Base-by-base conservation (phyloP, 345 rosid genomes). In the Lepidium aucheri region DNA sequence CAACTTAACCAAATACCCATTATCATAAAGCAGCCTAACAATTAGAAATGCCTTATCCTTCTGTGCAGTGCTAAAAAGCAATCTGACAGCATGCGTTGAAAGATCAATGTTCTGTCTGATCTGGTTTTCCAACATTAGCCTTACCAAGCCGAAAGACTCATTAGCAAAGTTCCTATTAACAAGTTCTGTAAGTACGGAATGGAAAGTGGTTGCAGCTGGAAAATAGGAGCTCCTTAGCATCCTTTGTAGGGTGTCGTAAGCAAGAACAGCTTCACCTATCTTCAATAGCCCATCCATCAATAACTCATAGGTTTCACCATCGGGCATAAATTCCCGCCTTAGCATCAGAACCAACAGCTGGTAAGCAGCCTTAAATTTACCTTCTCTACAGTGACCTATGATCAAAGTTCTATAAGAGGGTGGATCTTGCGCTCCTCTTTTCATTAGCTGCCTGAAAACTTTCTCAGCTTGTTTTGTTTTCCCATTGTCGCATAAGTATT, bases 351-450 rank as follows among this genome's bases (percentile, higher is more conserved):
- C 81, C 78, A 86, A 72, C 36, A 91, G 80, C 68, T 83, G 80
- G 46, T 81, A 85, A 32, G 82, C 97, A 49, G 81, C 78, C 71
- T 75, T 74, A 53, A 73, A 80, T 18, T 74, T 58, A 40, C 88
- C 87, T 76, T 91, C 96, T 78, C 62, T 82, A 65, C 86, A 88
- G 68, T 85, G 87, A 46, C 97, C 97, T 63, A 55, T 75, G 66
- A 91, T 88, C 81, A 88, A 72, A 56, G 84, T 86, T 79, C 65
- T 74, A 74, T 77, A 88, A 52, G 86, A 80, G 56, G 77, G 51
- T 60, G 94, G 96, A 80, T 91, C 94, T 72, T 85, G 97, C 11
- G 51, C 79, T 69, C 97, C 97, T 69, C 85, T 80, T 73, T 79
- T 88, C 87, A 88, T 81, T 17, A 91, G 83, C 81, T 91, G 94